A percentile compares a stretch with the other conserved stretches of the same genome.
phyloP scores from a whole-genome alignment of 768 basidiomycete species.

The Hebeloma cylindrosporum region DNA sequence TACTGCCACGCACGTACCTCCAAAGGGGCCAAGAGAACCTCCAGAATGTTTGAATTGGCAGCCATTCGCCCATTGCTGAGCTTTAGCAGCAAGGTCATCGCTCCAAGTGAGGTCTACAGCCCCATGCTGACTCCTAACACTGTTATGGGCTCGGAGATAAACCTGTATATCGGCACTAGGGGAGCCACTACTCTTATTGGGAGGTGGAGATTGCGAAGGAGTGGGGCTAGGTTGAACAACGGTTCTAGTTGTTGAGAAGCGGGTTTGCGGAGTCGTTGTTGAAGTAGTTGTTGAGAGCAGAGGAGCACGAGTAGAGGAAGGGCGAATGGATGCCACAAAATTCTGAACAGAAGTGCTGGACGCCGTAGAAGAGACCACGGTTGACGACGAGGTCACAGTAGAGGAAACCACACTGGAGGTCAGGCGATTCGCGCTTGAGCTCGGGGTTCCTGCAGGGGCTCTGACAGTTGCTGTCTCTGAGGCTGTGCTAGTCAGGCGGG shows the following conservation, averaged over 20 bases:
- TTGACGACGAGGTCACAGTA: conserved; percentile 15
- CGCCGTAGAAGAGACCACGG: conserved; percentile 12
- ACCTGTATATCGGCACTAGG: conserved; percentile 47
- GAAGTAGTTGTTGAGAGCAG: conserved; percentile 2
- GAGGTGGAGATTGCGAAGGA: conserved; percentile 16
- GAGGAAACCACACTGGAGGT: conserved; percentile 22
- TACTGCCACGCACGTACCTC: conserved; percentile 39
- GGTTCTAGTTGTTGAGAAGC: neutral
- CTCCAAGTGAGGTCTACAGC: conserved; percentile 67
- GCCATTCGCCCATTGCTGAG: conserved; percentile 65
- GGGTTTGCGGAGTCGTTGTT: neutral
- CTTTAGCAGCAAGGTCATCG: conserved; percentile 55
- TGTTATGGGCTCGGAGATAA: conserved; percentile 65
- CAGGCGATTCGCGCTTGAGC: conserved; percentile 15
- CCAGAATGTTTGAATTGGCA: conserved; percentile 73
- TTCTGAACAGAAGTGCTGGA: conserved; percentile 17
- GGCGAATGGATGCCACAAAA: conserved; percentile 11
- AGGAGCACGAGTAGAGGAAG: conserved; percentile 10
- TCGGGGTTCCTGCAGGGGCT: conserved; percentile 17
- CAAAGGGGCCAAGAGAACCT: conserved; percentile 61
- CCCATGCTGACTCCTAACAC: conserved; percentile 59
- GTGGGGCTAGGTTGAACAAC: conserved; percentile 8
- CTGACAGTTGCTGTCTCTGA: conserved; percentile 23
- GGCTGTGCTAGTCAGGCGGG: conserved; percentile 22
- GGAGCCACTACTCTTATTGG: conserved; percentile 14